Percentiles rank a stretch among this genome's conserved stretches.
Conservation (phyloP, 768 basidiomycete genomes). For the Termitomyces sp. region DNA sequence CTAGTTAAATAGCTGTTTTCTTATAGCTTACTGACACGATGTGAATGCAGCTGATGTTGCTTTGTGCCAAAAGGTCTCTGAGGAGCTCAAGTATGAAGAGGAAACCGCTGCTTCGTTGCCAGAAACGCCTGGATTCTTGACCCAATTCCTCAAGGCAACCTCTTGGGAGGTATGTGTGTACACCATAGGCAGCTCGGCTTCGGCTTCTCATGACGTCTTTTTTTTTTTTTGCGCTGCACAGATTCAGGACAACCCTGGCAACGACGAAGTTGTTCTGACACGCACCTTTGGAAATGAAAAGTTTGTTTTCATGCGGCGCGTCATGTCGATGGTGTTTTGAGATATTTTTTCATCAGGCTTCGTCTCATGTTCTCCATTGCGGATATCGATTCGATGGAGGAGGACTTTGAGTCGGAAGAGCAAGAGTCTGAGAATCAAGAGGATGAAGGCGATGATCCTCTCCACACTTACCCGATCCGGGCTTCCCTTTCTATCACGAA, state of each 20-base stretch:
- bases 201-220: too few species aligned
- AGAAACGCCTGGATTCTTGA: slow-evolving; percentile 68
- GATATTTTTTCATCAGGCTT: slow-evolving; percentile 48
- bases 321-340: background rate
- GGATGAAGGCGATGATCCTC: slow-evolving; percentile 20
- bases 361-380: slow-evolving; percentile 91
- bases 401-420: slow-evolving; percentile 22
- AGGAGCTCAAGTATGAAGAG: slow-evolving; percentile 85
- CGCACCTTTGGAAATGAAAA: slow-evolving; percentile 88
- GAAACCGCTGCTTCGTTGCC: slow-evolving; percentile 39
- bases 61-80: slow-evolving; percentile 67
- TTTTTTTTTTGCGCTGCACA: slow-evolving; percentile 19
- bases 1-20: background rate
- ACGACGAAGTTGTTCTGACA: slow-evolving; percentile 78
- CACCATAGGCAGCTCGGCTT: background rate
- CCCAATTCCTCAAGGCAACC: slow-evolving; percentile 64
- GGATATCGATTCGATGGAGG: slow-evolving; percentile 59
- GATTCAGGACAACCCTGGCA: slow-evolving; percentile 66
- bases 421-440: slow-evolving; percentile 22
- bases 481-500: slow-evolving; percentile 84
- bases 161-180: slow-evolving; percentile 66
- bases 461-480: slow-evolving; percentile 64
- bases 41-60: slow-evolving; percentile 57
- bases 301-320: slow-evolving; percentile 39
- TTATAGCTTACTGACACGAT: background rate